These are phyloP conservation scores for Kazachstania taianensis DNA, from an alignment of 805 yeast species.

Conservation along the genomic window DNA sequence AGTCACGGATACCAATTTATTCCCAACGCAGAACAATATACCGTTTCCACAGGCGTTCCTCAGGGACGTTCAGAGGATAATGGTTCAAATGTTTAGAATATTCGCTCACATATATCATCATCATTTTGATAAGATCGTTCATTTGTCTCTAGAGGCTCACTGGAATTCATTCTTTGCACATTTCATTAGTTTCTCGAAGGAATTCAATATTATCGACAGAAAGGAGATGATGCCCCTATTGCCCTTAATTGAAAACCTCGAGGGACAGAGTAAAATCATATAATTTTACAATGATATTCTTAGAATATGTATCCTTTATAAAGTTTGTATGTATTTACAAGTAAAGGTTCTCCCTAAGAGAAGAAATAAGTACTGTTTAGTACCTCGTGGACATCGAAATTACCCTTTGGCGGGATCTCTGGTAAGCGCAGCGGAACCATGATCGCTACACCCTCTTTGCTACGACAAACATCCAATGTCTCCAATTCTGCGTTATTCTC, in stretches of 20 bases:
- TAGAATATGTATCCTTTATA: not conserved
- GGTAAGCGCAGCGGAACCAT: constrained; percentile 66
- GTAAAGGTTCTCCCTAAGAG: constrained; percentile 15
- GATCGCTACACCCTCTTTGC: constrained; percentile 26
- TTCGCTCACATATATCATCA: constrained; percentile 93
- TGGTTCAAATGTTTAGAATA: constrained; percentile 86
- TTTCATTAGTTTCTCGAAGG: constrained; percentile 76
- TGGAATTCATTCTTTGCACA: constrained; percentile 98
- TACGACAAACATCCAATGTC: too few relatives aligned
- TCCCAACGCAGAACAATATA: constrained; percentile 82
- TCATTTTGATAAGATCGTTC: constrained; percentile 90
- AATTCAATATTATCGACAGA: constrained; percentile 70
- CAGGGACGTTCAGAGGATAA: constrained; percentile 76
- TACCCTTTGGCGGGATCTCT: constrained; percentile 67
- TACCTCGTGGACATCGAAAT: constrained; percentile 67
- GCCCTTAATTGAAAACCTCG: constrained; percentile 69
- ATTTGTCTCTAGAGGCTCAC: constrained; percentile 87
- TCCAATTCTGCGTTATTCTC: not conserved
- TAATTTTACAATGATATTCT: constrained; percentile 4
- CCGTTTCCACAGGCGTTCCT: constrained; percentile 84
- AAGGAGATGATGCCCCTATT: constrained; percentile 70
- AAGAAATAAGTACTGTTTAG: constrained; percentile 76
- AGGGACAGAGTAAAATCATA: constrained; percentile 74
- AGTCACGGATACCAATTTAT: constrained; percentile 77
- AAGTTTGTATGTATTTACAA: constrained; percentile 3